Evolutionary conservation across 2,329 filamentous ascomycete genomes (phyloP), one percentile per base, ranked within the genome.

Genomic region (Hypoxylon sp.): DNA sequence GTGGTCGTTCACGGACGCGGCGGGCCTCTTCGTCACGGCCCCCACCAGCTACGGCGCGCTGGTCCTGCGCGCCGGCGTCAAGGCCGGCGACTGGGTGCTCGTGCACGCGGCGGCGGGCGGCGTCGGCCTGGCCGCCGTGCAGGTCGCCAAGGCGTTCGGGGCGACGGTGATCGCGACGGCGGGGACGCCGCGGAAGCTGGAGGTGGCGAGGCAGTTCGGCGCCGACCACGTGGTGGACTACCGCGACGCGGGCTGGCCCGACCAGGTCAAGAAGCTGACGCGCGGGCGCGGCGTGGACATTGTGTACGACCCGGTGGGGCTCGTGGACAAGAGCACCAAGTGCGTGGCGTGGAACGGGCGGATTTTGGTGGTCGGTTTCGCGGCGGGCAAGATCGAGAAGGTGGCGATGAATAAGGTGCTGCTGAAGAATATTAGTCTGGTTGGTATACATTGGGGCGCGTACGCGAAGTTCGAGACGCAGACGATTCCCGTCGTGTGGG

Each of bases 131-230:
- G 92, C 94, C 1, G 94, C 94, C 4, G 93, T 98, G 22, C 94
- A 97, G 77, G 89, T 98, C 64, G 94, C 94, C 26, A 97, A 97
- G 79, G 94, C 94, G 0, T 89, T 91, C 53, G 94, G 94, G 6
- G 94, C 94, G 8, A 95, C 86, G 2, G 94, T 98, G n/a, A 89
- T 98, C 65, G 94, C 94, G 4, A 97, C 94, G 0, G 94, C 93
- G 0, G 93, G 93, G 1, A 91, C 91, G 1, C 77, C 87, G 70
- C 87, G 89, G 54, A 98, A 98, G 80, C 84, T 93, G 7, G 86
- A 91, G 58, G 87, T 97, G 8, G 94, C 94, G 49, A 85, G 84
- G 68, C 80, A 84, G 2, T 98, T 92, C 70, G 94, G 94, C 26
- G 94, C 94, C 1, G 94, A 98, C 78, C 88, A 94, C 76, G 86